Percentiles rank a stretch among this genome's conserved stretches.
Evolutionary conservation across 306 rosid genomes (phyloP).

Genomic region (Trifolium repens): DNA sequence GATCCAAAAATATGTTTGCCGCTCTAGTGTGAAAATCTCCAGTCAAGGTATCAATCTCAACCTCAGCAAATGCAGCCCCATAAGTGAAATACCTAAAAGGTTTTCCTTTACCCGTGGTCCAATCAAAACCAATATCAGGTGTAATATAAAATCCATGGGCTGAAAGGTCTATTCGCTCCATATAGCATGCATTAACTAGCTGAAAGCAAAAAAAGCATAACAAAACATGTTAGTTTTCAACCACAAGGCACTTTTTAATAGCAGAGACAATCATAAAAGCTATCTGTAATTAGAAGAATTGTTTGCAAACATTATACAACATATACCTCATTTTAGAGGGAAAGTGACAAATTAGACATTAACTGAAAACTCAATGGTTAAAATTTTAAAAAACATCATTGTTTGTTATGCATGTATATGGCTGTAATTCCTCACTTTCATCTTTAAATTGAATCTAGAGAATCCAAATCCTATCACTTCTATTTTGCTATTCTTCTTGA

Average conservation of each 20-base stretch:
- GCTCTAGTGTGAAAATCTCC: slow-evolving; percentile 92
- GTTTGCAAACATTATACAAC: slow-evolving; percentile 23
- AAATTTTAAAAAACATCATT: not conserved
- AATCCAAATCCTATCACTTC: slow-evolving; percentile 5
- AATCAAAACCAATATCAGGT: slow-evolving; percentile 89
- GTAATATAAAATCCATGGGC: slow-evolving; percentile 93
- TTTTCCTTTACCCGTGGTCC: slow-evolving; percentile 76
- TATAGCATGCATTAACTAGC: slow-evolving; percentile 84
- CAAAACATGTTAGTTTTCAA: slow-evolving; percentile 38
- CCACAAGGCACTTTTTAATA: slow-evolving; percentile 29
- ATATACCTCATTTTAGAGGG: slow-evolving; percentile 8
- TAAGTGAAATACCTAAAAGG: slow-evolving; percentile 88
- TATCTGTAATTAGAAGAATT: slow-evolving; percentile 9
- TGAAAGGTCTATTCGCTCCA: slow-evolving; percentile 84
- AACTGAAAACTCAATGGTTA: not conserved
- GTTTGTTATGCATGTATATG: not conserved
- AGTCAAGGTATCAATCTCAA: slow-evolving; percentile 90
- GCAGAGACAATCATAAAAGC: slow-evolving; percentile 22
- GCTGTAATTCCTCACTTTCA: slow-evolving; percentile 2
- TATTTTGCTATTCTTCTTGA: slow-evolving; percentile 7
- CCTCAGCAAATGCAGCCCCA: slow-evolving; percentile 97
- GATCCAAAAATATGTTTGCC: slow-evolving; percentile 81
- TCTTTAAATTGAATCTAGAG: not conserved
- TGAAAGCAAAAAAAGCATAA: slow-evolving; percentile 54
- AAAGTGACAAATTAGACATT: not conserved